Base-by-base conservation (phyloP, 2,329 filamentous ascomycete genomes). In the Alternaria tenuissima region DNA sequence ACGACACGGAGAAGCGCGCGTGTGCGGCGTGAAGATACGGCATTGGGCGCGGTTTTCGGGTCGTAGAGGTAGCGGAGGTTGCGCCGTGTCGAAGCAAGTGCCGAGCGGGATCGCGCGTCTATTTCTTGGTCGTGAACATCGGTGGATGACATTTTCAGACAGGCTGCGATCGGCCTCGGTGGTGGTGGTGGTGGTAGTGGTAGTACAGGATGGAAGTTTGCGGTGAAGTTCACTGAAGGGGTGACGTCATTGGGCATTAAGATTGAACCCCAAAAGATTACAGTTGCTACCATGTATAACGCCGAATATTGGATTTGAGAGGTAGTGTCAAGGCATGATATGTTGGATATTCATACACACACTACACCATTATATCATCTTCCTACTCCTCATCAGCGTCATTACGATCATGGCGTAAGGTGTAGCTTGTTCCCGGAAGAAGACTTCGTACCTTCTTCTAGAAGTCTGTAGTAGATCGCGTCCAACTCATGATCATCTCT, bases 51-150 rank as follows among this genome's bases (percentile, higher is more conserved):
- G 16, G 70, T 67, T 46, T 68, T 65, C 30, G 79, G 79, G 59
- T 79, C 65, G 65, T 78, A 68, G 26, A 81, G 73, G 67, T 78
- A 80, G 63, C 74, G 69, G 11, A 80, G 62, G 51, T 77, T 78
- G 28, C 63, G 66, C 41, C 68, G 68, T 34, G 77, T 70, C 20
- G 67, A 65, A 36, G 63, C 62, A 43, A 75, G 71, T n/a, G 72
- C 72, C 48, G 65, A 62, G 56, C 62, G 61, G 12, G 72, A 71
- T 46, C 63, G 68, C 9, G 65, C 63, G 26, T 72, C 69, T 61
- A 71, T 70, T 30, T 59, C 52, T 42, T 41, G 48, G 22, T 64
- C 62, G 42, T 52, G 38, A 9, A n/a, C 24, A 30, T 57, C 36
- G 22, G 44, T 8, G 26, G 57, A 59, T 3, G 58, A 39, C 58